Evolutionary conservation across 129 eudicot species (phyloP), one percentile per base, ranked within the genome.

Genomic region (Flaveria robusta): DNA sequence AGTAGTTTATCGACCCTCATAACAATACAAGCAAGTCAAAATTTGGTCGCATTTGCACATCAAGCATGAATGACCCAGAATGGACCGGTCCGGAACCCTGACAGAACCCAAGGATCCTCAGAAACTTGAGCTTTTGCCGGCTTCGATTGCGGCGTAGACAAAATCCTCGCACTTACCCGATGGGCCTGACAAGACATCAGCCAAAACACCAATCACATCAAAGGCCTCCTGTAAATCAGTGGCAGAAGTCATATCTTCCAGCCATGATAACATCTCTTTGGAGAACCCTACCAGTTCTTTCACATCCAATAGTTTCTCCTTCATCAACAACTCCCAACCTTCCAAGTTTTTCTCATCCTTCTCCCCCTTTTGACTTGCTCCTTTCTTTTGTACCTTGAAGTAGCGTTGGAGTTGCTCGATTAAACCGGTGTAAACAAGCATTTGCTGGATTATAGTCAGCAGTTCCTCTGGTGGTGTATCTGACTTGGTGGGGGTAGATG

Each of bases 351-450:
- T 79, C 52, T 81, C 82, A 29, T 84, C 89, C 50, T 84, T 91
- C 15, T 75, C 91, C 26, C 52, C 83, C 14, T 34, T 60, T 42
- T 50, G 27, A 22, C 14, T 14, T 3, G 50, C 72, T 84, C 76
- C 66, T 20, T 86, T 79, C 71, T 84, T 87, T 68, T 78, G 87
- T 1, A 85, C 81, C 85, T 94, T 94, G 78, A 94, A 94, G 66
- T 89, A 89, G 20, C 77, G 77, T 79, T 94, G 99, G n/a, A 94
- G 81, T 84, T 94, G 99, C 86, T 94, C 99, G 62, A 94, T 89
- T 82, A 94, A 62, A 52, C 99, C 99, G 0, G 96, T 89, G 80
- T 91, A 94, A 27, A 94, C 96, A 1, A 94, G 96, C 97, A 94
- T 94, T 3, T 97, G 99, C 62, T 87, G 97, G 56, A 94, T 74